A percentile compares a stretch with the other conserved stretches of the same genome.
Conservation (phyloP, 352 stramenopile species). For the Blastocystis sp. region DNA sequence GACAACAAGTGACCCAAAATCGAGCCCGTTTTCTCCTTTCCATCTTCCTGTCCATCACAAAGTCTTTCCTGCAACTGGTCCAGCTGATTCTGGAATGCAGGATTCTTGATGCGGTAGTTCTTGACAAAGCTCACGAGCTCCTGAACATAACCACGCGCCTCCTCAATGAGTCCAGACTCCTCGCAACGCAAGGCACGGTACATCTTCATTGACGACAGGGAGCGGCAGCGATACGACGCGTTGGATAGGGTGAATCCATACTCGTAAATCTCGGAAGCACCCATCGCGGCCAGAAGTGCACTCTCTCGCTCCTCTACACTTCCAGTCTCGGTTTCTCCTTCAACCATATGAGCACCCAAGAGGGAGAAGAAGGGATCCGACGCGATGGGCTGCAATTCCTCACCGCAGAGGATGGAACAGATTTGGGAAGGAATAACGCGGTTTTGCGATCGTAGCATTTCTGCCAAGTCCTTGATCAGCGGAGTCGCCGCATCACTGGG, state of each 20-base stretch:
- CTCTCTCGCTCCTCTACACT: neutral
- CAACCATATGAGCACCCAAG: neutral
- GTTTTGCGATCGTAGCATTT: neutral
- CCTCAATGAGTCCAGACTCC: neutral
- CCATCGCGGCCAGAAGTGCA: neutral
- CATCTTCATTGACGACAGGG: neutral
- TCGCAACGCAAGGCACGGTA: neutral
- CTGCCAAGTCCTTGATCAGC: slow-evolving; percentile 13
- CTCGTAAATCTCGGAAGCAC: slow-evolving; percentile 34
- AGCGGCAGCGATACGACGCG: slow-evolving; percentile 11
- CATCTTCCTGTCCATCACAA: neutral
- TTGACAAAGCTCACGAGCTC: slow-evolving; percentile 1
- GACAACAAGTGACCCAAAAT: slow-evolving; percentile 21
- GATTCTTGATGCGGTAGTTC: neutral
- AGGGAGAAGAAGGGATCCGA: neutral
- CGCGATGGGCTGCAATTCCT: neutral
- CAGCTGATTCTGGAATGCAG: neutral
- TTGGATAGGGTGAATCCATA: slow-evolving; percentile 31
- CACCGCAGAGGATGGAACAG: slow-evolving; percentile 17
- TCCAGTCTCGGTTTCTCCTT: neutral
- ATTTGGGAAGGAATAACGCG: slow-evolving; percentile 31
- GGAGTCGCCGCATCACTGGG: neutral
- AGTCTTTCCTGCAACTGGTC: neutral
- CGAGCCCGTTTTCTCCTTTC: neutral
- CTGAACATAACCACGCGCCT: neutral